These are phyloP conservation scores for Boletus subparvulus DNA, from an alignment of 768 basidiomycete genomes.

Conservation along the genomic window DNA sequence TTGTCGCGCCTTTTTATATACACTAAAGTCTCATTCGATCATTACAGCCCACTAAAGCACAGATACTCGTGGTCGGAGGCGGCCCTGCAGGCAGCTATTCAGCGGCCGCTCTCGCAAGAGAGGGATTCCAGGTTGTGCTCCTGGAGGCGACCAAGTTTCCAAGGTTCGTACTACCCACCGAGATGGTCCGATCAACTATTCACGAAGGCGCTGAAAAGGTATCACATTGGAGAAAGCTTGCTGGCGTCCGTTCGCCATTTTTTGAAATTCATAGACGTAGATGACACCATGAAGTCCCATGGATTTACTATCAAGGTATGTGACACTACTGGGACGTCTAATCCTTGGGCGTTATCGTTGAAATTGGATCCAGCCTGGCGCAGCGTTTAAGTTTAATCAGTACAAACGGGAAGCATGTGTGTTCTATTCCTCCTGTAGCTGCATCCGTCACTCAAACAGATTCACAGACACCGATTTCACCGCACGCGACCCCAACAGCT, in stretches of 20 bases:
- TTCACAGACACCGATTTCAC: conserved; percentile 9
- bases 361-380: conserved; percentile 1
- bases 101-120: conserved; percentile 5
- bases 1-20: too few relatives aligned
- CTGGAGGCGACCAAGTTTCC: conserved; percentile 13
- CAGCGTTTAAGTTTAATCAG: conserved; percentile 12
- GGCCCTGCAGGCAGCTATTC: conserved; percentile 15
- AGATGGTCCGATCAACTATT: not conserved
- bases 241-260: conserved; percentile 9
- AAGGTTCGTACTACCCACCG: conserved; percentile 1
- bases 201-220: not conserved
- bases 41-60: not conserved
- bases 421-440: too few relatives aligned
- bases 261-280: conserved; percentile 9
- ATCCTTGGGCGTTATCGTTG: not conserved
- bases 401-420: conserved; percentile 17
- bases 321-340: too few relatives aligned
- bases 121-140: conserved; percentile 11
- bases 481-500: not conserved
- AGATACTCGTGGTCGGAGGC: conserved; percentile 14
- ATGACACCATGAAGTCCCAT: conserved; percentile 3
- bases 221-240: conserved; percentile 18
- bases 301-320: conserved; percentile 12
- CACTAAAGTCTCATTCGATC: too few relatives aligned
- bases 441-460: not conserved